Evolutionary conservation across 768 basidiomycete genomes (phyloP).

Genomic region (Pisolithus microcarpus): DNA sequence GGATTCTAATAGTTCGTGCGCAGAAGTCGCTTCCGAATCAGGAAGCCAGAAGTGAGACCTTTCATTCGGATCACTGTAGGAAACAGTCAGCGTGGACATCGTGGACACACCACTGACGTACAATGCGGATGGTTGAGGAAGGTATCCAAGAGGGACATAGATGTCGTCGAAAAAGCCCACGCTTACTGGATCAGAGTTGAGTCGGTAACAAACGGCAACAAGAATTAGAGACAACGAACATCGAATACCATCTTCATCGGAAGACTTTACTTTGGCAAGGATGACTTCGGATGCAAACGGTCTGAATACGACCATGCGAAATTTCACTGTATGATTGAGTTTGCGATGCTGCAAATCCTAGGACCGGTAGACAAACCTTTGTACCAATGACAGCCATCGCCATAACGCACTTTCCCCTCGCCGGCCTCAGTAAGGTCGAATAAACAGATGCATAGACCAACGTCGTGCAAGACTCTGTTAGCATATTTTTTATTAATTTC

Average conservation of each 20-base stretch:
- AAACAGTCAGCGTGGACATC: background rate
- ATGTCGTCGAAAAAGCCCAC: conserved; percentile 94
- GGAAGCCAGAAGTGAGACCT: conserved; percentile 82
- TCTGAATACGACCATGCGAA: conserved; percentile 85
- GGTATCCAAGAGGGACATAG: conserved; percentile 69
- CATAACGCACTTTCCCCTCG: conserved; percentile 90
- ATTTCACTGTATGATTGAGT: conserved; percentile 51
- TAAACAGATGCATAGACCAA: conserved; percentile 85
- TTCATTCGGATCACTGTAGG: conserved; percentile 67
- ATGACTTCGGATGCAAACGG: conserved; percentile 89
- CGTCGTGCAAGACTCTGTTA: conserved; percentile 82
- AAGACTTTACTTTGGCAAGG: conserved; percentile 81
- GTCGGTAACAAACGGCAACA: background rate
- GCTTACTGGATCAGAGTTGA: conserved; percentile 45
- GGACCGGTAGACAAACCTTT: conserved; percentile 51
- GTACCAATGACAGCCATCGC: conserved; percentile 93
- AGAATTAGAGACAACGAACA: conserved; percentile 39
- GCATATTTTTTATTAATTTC: conserved; percentile 96
- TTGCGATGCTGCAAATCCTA: conserved; percentile 1
- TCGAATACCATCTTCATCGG: conserved; percentile 78
- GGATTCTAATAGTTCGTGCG: conserved; percentile 63
- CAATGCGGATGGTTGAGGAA: conserved; percentile 81
- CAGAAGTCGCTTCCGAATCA: conserved; percentile 42
- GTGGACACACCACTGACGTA: conserved; percentile 28
- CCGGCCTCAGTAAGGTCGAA: conserved; percentile 83